These are phyloP conservation scores for Holtermanniella nyarrowii DNA, from an alignment of 768 basidiomycete genomes.

Conservation along the genomic window DNA sequence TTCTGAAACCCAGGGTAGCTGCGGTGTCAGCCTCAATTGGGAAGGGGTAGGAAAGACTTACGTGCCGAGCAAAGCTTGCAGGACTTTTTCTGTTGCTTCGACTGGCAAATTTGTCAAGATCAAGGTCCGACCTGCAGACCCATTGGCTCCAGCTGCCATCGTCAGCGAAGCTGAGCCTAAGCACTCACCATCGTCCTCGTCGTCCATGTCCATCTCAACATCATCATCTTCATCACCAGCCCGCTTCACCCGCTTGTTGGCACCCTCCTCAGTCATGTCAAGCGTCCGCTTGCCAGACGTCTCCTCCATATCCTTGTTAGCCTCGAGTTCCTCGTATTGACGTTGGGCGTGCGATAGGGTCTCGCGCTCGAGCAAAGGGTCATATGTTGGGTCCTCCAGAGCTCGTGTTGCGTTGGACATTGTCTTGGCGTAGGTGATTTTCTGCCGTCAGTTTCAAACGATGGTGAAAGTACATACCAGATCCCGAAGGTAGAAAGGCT, in stretches of 20 bases:
- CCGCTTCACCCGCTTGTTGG: slow-evolving; percentile 59
- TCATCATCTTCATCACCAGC: slow-evolving; percentile 51
- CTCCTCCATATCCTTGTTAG: slow-evolving; percentile 51
- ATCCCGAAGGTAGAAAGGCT: slow-evolving; percentile 84
- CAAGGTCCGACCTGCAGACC: slow-evolving; percentile 6
- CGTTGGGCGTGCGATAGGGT: slow-evolving; percentile 42
- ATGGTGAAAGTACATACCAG: slow-evolving; percentile 52
- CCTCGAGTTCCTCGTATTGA: slow-evolving; percentile 44
- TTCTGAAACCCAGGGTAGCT: slow-evolving; percentile 78
- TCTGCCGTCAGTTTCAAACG: slow-evolving; percentile 46
- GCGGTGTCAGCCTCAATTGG: background rate
- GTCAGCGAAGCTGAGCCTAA: slow-evolving; percentile 10
- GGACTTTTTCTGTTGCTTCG: slow-evolving; percentile 77
- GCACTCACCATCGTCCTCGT: slow-evolving; percentile 50
- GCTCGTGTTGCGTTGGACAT: slow-evolving; percentile 77
- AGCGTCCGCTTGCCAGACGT: slow-evolving; percentile 54
- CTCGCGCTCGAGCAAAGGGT: slow-evolving; percentile 34
- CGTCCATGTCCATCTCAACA: slow-evolving; percentile 87
- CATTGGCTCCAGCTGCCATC: slow-evolving; percentile 32
- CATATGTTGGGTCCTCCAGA: slow-evolving; percentile 53
- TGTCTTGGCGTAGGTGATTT: slow-evolving; percentile 78
- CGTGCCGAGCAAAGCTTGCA: slow-evolving; percentile 85
- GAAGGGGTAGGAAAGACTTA: slow-evolving; percentile 44
- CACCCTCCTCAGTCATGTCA: slow-evolving; percentile 47
- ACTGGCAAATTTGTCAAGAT: slow-evolving; percentile 65